Evolutionary conservation across 495 filamentous ascomycete species (phyloP), one percentile per base, ranked within the genome.

Genomic region (Penicillium nucicola): DNA sequence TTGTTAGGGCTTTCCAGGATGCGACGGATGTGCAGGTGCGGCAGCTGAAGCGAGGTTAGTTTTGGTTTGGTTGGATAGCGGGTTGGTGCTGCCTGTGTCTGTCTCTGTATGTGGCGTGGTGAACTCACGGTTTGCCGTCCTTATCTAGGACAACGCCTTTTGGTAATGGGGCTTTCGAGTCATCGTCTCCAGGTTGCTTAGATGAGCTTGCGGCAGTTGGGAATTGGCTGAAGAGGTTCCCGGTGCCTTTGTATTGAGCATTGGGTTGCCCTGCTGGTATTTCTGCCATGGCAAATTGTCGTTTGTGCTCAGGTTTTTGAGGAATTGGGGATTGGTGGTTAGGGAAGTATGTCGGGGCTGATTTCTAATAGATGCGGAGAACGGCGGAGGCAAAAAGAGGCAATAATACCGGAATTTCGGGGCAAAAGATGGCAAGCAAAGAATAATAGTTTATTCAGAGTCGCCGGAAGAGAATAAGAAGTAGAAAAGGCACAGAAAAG

Each of bases 51-150:
- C 47, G 53, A 48, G 22, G 11, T 44, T 51, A 28, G 18, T 36
- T 31, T 44, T 35, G 12, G 12, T 19, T 12, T 33, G 20, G 7
- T 35, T 25, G 6, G 28, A 49, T 40, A 48, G n/a, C n/a, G 11
- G 10, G 35, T 28, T 9, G 25, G 7, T 14, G 34, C 3, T n/a
- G 31, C 13, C 0, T 3, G 19, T 3, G 1, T 5, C 4, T 2
- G 18, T n/a, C n/a, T n/a, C 5, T 20, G 30, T 0, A 22, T 1
- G 4, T 22, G 37, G 13, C n/a, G 11, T 17, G 31, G 8, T 42
- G n/a, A n/a, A 67, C 89, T 70, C 77, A 97, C 93, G 92, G 93
- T 72, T 97, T 97, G 38, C 93, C 93, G 76, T 98, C 89, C 57
- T 92, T 89, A 37, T 86, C 93, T 33, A 97, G 73, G 3, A 96